phyloP scores from a whole-genome alignment of 1,139 yeast genomes.

The Pichia sp. region DNA sequence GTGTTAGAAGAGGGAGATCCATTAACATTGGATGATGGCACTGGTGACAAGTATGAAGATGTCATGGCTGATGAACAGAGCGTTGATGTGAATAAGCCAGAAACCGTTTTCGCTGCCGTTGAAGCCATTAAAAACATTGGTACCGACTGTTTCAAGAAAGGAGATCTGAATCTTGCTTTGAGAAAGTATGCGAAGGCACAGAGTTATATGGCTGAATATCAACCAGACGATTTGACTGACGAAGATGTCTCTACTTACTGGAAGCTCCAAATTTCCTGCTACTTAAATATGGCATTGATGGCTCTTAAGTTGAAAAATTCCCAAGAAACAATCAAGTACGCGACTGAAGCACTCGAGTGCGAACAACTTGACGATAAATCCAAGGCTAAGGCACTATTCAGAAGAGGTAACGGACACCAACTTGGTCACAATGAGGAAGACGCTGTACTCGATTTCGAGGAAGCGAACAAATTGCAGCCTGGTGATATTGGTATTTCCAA shows the following conservation, averaged over 20 bases:
- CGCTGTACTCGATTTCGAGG: conserved; percentile 60
- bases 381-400: conserved; percentile 76
- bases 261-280: conserved; percentile 52
- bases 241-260: conserved; percentile 43
- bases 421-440: conserved; percentile 61
- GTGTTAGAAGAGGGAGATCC: conserved; percentile 52
- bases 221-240: conserved; percentile 61
- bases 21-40: conserved; percentile 55
- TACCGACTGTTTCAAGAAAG: conserved; percentile 62
- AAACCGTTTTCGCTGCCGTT: conserved; percentile 61
- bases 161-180: conserved; percentile 48
- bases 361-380: conserved; percentile 59
- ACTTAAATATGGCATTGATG: conserved; percentile 68
- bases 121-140: conserved; percentile 70
- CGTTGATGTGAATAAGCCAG: conserved; percentile 52
- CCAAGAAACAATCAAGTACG: conserved; percentile 48
- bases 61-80: conserved; percentile 65
- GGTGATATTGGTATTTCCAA: conserved; percentile 66
- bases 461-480: conserved; percentile 62
- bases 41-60: conserved; percentile 82
- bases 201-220: conserved; percentile 60
- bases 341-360: conserved; percentile 59
- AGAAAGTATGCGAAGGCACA: conserved; percentile 68
- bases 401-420: conserved; percentile 74
- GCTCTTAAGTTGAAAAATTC: conserved; percentile 60